These are phyloP conservation scores for Fusarium redolens DNA, from an alignment of 2,329 filamentous ascomycete genomes.

Conservation along the genomic window DNA sequence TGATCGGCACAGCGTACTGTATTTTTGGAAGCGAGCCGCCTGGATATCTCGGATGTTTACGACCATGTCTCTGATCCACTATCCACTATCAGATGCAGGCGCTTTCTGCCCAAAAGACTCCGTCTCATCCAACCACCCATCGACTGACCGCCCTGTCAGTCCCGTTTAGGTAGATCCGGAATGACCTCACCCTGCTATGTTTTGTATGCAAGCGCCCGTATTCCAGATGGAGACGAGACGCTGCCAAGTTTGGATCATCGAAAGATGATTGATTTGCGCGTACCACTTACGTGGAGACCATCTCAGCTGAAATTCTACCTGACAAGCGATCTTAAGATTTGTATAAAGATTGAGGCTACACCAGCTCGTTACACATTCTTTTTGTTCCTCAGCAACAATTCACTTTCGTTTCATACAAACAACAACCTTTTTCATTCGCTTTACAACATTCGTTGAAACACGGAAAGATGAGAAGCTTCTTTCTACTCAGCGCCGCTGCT, in stretches of 20 bases:
- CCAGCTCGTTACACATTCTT: background rate
- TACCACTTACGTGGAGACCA: background rate
- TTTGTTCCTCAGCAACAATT: constrained; percentile 12
- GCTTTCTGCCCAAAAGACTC: constrained; percentile 9
- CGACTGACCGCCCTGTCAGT: constrained; percentile 27
- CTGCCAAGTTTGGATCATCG: constrained; percentile 14
- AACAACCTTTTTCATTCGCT: constrained; percentile 16
- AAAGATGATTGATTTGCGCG: background rate
- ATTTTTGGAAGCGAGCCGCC: constrained; percentile 22
- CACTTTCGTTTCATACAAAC: constrained; percentile 22
- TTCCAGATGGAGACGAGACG: background rate
- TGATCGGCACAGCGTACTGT: constrained; percentile 16
- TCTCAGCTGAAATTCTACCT: background rate
- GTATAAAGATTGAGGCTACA: constrained; percentile 24
- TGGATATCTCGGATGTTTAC: background rate
- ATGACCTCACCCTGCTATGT: constrained; percentile 31
- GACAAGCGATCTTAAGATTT: background rate
- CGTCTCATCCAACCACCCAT: constrained; percentile 18
- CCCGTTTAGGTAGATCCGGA: constrained; percentile 1
- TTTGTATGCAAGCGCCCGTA: constrained; percentile 32
- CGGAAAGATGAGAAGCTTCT: constrained; percentile 30
- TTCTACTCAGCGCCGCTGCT: constrained; percentile 24
- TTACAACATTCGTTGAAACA: constrained; percentile 27
- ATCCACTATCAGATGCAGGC: constrained; percentile 6
- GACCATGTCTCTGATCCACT: background rate